Evolutionary conservation across 2,329 filamentous ascomycete genomes (phyloP), one percentile per base, ranked within the genome.

Genomic region (Colletotrichum tropicale): DNA sequence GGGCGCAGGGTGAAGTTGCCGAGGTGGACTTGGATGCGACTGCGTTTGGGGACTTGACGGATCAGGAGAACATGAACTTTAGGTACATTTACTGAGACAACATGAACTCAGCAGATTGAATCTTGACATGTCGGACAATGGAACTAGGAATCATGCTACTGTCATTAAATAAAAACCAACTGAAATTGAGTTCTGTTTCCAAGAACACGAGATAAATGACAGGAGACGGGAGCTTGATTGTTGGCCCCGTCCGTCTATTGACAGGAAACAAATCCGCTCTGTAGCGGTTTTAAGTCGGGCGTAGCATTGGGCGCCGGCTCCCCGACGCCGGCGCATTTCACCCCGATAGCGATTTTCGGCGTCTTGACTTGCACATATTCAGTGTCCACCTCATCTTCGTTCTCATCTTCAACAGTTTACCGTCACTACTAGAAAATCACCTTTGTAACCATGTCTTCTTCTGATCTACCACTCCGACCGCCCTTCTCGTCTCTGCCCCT

Each of bases 401-500:
- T 16, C 6, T 58, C 34, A 24, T 21, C 26, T 21, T 43, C n/a
- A 21, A 62, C 16, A 10, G 28, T 26, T 15, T 18, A 5, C 43
- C 3, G 8, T 21, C 43, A 52, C n/a, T 52, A 7, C 8, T 6
- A 5, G 13, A 18, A 6, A 4, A 7, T 26, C 28, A 34, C 6
- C 28, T 7, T 0, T 24, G 5, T 4, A 2, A 30, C 12, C 30
- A 76, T 76, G 71, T 24, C 74, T 21, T 52, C 64, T 3, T 16
- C 60, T 5, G 8, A 28, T 8, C 2, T 13, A 12, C 36, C 48
- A 9, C n/a, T 34, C 1, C 36, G 74, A 9, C 74, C 74, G 21
- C 71, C 74, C 6, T 76, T 76, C 66, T 76, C 66, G 12, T 74
- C 85, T 5, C 86, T 91, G 1, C 89, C 89, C 1, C 84, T 91